Evolutionary conservation across 352 stramenopile genomes (phyloP).

Genomic region (Globisporangium cylindrosporum): DNA sequence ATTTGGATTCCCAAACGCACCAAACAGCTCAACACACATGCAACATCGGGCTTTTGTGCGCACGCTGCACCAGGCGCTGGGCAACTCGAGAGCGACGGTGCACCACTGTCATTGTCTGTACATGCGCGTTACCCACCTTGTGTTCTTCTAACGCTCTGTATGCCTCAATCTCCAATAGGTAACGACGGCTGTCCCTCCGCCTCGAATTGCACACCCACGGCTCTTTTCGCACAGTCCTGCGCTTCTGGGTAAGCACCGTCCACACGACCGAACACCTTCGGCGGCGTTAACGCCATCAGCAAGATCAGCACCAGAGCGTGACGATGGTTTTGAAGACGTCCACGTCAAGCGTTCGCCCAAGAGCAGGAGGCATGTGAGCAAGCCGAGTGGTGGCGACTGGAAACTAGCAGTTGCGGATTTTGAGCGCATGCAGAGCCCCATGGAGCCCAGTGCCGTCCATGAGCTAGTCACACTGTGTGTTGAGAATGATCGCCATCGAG

Average conservation of each 20-base stretch:
- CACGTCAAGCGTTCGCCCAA: neutral
- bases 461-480: conserved; percentile 40
- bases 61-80: conserved; percentile 6
- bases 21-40: neutral
- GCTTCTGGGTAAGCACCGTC: neutral
- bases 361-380: neutral
- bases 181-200: neutral
- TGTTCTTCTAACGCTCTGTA: neutral
- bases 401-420: conserved; percentile 43
- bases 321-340: neutral
- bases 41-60: conserved; percentile 9
- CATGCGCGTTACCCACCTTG: neutral
- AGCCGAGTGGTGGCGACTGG: conserved; percentile 29
- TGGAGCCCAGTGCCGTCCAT: conserved; percentile 24
- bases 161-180: neutral
- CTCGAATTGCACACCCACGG: neutral
- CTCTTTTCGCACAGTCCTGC: conserved; percentile 2
- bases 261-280: neutral
- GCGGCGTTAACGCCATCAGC: neutral
- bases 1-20: too few relatives aligned
- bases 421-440: conserved; percentile 26
- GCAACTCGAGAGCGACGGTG: neutral
- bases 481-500: conserved; percentile 39
- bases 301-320: neutral
- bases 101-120: neutral